These are phyloP conservation scores for Neoboletus subvelutipes DNA, from an alignment of 768 basidiomycete species.

Conservation along the genomic window DNA sequence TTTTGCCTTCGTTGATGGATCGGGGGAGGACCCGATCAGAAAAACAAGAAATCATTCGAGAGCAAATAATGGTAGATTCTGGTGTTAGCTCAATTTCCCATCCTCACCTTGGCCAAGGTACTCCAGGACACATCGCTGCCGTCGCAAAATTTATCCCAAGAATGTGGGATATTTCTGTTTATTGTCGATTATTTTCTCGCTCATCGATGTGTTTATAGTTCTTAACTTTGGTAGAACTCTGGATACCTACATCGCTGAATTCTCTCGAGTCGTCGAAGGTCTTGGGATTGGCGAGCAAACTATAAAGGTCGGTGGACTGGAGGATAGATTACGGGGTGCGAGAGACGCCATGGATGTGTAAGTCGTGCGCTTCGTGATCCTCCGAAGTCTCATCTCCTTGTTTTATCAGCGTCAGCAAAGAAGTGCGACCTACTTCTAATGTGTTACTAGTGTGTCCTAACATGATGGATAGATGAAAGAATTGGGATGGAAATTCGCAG, in stretches of 20 bases:
- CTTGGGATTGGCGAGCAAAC: conserved; percentile 5
- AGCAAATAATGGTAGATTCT: conserved; percentile 13
- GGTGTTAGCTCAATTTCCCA: neutral
- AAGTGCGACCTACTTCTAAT: conserved; percentile 3
- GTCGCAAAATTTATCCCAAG: conserved; percentile 20
- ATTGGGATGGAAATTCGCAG: conserved; percentile 17
- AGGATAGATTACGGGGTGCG: neutral
- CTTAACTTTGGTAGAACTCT: conserved; percentile 16
- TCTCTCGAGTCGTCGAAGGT: conserved; percentile 13
- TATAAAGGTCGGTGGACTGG: conserved; percentile 4
- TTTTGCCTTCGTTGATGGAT: conserved; percentile 17
- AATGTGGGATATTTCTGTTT: conserved; percentile 7
- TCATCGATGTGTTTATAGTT: conserved; percentile 4
- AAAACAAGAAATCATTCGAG: conserved; percentile 17
- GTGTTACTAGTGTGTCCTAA: neutral
- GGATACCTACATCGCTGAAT: conserved; percentile 14
- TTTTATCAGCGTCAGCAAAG: conserved; percentile 14
- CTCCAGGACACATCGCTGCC: conserved; percentile 18
- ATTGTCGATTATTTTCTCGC: neutral
- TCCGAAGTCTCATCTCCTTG: neutral
- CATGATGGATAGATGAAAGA: conserved; percentile 13
- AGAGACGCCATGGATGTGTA: conserved; percentile 18
- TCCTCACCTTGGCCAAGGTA: conserved; percentile 9
- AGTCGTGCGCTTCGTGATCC: neutral
- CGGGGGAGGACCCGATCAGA: neutral